Base-by-base conservation (phyloP, 768 basidiomycete genomes). In the Suillus subalutaceus region DNA sequence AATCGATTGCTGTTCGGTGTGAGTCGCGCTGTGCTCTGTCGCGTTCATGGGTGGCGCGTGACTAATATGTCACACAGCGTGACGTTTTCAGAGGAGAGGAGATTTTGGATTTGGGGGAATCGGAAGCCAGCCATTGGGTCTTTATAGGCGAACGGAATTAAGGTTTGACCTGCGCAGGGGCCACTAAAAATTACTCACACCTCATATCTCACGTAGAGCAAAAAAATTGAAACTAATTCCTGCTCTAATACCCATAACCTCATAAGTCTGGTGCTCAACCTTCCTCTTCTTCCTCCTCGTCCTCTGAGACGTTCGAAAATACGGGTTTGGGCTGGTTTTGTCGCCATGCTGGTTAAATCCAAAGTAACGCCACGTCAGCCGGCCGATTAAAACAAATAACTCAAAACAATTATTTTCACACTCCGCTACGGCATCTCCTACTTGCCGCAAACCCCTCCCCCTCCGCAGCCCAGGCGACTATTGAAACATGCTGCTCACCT, bases 301-400 rank as follows among this genome's bases (percentile, higher is more conserved):
- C 81, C 71, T 85, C 81, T 69, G 84, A 81, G 64, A 77, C 85
- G 66, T 87, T 80, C 59, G 88, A 86, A 75, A 96, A 96, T 66
- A 97, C 92, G 0, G 94, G 87, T 76, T 89, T 88, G 63, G 95
- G 94, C 75, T 96, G 94, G 79, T 90, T 95, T 72, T 82, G 78
- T 79, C 83, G 86, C 94, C 94, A 95, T 46, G 94, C 94, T 96
- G 84, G 82, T 80, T 77, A 79, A 82, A 76, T 80, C 81, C 82
- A 72, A 75, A 65, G 69, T 61, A 75, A 50, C 77, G 87, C 84
- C 86, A 89, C 87, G 87, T 90, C 86, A 88, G 86, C 73, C 72
- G 69, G 63, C 67, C 72, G 74, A 76, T 71, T 69, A 74, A 65
- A 60, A 73, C 71, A 78, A 77, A 79, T 66, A 77, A 62, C 61